Conservation (phyloP, 148 eudicot genomes). For the Gaultheria prostrata region DNA sequence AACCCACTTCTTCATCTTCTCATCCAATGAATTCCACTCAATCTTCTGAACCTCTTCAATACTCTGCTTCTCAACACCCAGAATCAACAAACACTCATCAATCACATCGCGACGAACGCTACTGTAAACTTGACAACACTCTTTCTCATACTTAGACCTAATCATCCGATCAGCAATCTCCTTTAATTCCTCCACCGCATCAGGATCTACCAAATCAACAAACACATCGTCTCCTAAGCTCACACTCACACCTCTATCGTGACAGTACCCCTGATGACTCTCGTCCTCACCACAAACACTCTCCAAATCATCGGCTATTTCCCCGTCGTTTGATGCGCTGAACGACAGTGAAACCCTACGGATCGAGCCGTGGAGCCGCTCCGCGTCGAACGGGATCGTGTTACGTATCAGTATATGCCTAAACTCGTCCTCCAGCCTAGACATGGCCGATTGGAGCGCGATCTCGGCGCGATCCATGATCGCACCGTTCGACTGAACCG, state of each 20-base stretch:
- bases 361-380: constrained; percentile 57
- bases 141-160: constrained; percentile 74
- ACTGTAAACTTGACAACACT: constrained; percentile 82
- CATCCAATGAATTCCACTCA: constrained; percentile 69
- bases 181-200: constrained; percentile 50
- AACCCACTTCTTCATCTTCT: constrained; percentile 83
- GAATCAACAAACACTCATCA: constrained; percentile 57
- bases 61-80: constrained; percentile 71
- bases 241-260: constrained; percentile 44
- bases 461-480: constrained; percentile 61
- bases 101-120: constrained; percentile 61
- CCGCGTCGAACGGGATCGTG: constrained; percentile 55
- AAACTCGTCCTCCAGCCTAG: constrained; percentile 79
- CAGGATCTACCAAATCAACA: constrained; percentile 53
- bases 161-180: constrained; percentile 87
- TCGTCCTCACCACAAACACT: constrained; percentile 28
- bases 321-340: constrained; percentile 33
- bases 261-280: constrained; percentile 26
- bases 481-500: constrained; percentile 14
- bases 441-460: constrained; percentile 79
- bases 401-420: constrained; percentile 41
- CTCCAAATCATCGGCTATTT: constrained; percentile 40
- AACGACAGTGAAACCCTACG: constrained; percentile 44
- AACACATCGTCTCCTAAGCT: constrained; percentile 58
- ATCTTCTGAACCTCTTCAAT: constrained; percentile 86